phyloP scores from a whole-genome alignment of 31 red algal genomes.

The Asparagopsis taxiformis region DNA sequence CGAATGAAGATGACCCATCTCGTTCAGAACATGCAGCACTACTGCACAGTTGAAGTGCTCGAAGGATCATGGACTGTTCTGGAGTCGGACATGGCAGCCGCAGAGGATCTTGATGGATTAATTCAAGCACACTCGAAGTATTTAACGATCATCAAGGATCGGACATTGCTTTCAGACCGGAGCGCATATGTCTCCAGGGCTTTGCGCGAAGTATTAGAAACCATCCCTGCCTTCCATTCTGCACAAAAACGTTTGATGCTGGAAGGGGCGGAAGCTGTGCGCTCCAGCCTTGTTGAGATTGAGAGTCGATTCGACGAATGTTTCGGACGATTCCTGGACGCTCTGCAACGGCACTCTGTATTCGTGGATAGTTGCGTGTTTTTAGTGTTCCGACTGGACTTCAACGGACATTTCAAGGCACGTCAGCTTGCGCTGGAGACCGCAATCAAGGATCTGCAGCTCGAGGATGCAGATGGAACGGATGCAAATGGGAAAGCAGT shows the following conservation, averaged over 20 bases:
- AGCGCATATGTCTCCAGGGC: constrained; percentile 54
- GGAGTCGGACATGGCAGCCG: constrained; percentile 50
- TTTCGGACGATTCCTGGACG: constrained; percentile 41
- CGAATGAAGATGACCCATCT: constrained; percentile 92
- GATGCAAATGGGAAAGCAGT: too few relatives aligned
- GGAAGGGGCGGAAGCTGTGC: not conserved
- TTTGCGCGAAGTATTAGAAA: constrained; percentile 49
- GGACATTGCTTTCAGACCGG: constrained; percentile 72
- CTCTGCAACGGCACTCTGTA: constrained; percentile 45
- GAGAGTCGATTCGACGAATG: constrained; percentile 35
- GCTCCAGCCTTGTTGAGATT: not conserved
- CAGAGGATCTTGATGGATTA: constrained; percentile 80
- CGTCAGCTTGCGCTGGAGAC: not conserved
- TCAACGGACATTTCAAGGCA: constrained; percentile 45
- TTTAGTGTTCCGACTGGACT: constrained; percentile 68
- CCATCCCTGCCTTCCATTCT: constrained; percentile 47
- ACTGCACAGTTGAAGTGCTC: constrained; percentile 89
- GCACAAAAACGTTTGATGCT: constrained; percentile 4
- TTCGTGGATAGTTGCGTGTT: constrained; percentile 70
- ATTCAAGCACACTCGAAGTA: constrained; percentile 75
- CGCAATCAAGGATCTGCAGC: too few relatives aligned
- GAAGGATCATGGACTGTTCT: constrained; percentile 86
- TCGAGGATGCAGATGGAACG: too few relatives aligned
- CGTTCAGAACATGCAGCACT: constrained; percentile 91
- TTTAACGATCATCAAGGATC: constrained; percentile 77